Evolutionary conservation across 441 rosid genomes (phyloP), one percentile per base, ranked within the genome.

Genomic region (Theobroma grandiflorum): DNA sequence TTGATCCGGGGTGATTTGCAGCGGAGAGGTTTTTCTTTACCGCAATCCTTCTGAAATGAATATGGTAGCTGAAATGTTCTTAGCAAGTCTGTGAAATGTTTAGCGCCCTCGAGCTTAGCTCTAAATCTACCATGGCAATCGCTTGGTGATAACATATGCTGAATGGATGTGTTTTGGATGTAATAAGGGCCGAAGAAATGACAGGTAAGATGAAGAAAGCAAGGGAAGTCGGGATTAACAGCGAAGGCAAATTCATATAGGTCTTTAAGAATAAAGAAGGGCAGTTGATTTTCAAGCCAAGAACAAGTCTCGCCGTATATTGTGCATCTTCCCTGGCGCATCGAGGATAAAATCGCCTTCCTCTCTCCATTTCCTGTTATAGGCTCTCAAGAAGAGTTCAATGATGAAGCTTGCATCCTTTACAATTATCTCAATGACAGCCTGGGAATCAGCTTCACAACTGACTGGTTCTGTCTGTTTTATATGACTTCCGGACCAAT

Each of bases 241-340:
- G 7, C 20, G 0, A 52, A 47, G 33, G 55, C 78, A 40, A 22
- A 47, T 4, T 37, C 22, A 8, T 72, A 35, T 31, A 74, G 16
- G 10, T 45, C 76, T 4, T 78, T 22, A 14, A 59, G 11, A 5
- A 79, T 20, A 20, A 59, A 78, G 49, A 72, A 57, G 3, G 3
- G 65, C 14, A 78, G 80, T 33, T 82, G 78, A 62, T 78, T 82
- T 38, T 78, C 62, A 12, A 12, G 66, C 55, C 35, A n/a, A n/a
- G n/a, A n/a, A n/a, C n/a, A n/a, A n/a, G n/a, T n/a, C n/a, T n/a
- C n/a, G n/a, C n/a, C n/a, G 0, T 7, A 67, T 37, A 10, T 38
- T 10, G 2, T 35, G 1, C 8, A 3, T 37, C 10, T 55, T 0
- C 35, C 72, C 6, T 0, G 37, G 7, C 40, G 12, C 33, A 1